These are phyloP conservation scores for Sphaerulina vaccinii DNA, from an alignment of 2,329 filamentous ascomycete species.

Conservation along the genomic window DNA sequence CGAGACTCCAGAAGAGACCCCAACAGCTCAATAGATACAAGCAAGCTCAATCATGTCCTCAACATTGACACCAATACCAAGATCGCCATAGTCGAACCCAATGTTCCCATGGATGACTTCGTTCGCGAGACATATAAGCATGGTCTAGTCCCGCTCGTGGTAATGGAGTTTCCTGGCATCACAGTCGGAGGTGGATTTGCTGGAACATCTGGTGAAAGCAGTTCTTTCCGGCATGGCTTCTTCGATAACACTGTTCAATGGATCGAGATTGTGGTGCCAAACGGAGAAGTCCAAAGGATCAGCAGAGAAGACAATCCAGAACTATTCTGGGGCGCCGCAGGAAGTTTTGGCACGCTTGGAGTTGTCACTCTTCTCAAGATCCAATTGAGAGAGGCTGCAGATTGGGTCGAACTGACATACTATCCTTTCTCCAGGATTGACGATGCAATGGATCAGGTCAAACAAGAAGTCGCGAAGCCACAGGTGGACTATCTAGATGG, in stretches of 20 bases:
- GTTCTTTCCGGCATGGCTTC: conserved; percentile 64
- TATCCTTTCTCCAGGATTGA: conserved; percentile 42
- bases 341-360: conserved; percentile 65
- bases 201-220: conserved; percentile 66
- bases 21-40: conserved; percentile 50
- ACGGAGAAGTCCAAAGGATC: conserved; percentile 47
- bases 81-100: conserved; percentile 61
- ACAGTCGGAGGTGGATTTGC: conserved; percentile 67
- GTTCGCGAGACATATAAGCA: conserved; percentile 57
- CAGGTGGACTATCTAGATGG: conserved; percentile 65
- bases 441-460: conserved; percentile 44
- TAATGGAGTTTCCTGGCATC: conserved; percentile 69
- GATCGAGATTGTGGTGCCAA: conserved; percentile 64
- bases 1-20: conserved; percentile 35
- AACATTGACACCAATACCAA: conserved; percentile 43
- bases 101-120: conserved; percentile 66
- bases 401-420: conserved; percentile 53
- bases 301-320: conserved; percentile 55
- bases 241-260: conserved; percentile 63
- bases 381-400: conserved; percentile 47
- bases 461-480: conserved; percentile 38
- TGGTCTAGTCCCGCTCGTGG: conserved; percentile 61
- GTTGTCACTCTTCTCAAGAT: conserved; percentile 60
- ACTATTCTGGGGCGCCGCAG: conserved; percentile 64
- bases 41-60: conserved; percentile 49